These are phyloP conservation scores for Microstroma glucosiphilum DNA, from an alignment of 1,284 basidiomycete genomes.

Conservation along the genomic window DNA sequence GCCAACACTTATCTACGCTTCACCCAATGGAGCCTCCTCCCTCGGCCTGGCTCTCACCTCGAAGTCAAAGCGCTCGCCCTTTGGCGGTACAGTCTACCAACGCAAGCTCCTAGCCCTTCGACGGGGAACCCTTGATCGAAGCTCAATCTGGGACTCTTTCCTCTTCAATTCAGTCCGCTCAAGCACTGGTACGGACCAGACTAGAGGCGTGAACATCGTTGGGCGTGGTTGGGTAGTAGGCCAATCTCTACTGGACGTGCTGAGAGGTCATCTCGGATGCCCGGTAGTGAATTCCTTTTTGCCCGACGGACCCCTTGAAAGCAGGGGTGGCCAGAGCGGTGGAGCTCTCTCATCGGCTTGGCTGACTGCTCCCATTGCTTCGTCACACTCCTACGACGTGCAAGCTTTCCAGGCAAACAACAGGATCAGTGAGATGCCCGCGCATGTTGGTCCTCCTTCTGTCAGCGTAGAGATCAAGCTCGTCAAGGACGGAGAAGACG, in stretches of 20 bases:
- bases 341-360: not conserved
- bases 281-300: slow-evolving; percentile 42
- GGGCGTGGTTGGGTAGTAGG: slow-evolving; percentile 23
- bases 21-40: slow-evolving; percentile 24
- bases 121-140: slow-evolving; percentile 26
- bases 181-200: slow-evolving; percentile 14
- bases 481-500: slow-evolving; percentile 11
- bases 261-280: slow-evolving; percentile 39
- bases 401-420: slow-evolving; percentile 42
- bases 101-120: slow-evolving; percentile 37
- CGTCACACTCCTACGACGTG: slow-evolving; percentile 40
- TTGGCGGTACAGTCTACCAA: slow-evolving; percentile 18
- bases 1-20: slow-evolving; percentile 36
- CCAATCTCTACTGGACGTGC: slow-evolving; percentile 39
- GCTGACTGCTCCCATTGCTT: slow-evolving; percentile 30
- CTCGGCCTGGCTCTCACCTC: slow-evolving; percentile 27
- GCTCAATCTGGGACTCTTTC: slow-evolving; percentile 25
- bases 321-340: not conserved
- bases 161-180: slow-evolving; percentile 23
- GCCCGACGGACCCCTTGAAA: slow-evolving; percentile 11
- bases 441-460: slow-evolving; percentile 43
- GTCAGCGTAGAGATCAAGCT: slow-evolving; percentile 45
- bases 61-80: slow-evolving; percentile 17
- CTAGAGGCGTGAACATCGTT: slow-evolving; percentile 24
- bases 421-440: slow-evolving; percentile 23